Evolutionary conservation across 768 basidiomycete genomes (phyloP).

Genomic region (Exsudoporus frostii): DNA sequence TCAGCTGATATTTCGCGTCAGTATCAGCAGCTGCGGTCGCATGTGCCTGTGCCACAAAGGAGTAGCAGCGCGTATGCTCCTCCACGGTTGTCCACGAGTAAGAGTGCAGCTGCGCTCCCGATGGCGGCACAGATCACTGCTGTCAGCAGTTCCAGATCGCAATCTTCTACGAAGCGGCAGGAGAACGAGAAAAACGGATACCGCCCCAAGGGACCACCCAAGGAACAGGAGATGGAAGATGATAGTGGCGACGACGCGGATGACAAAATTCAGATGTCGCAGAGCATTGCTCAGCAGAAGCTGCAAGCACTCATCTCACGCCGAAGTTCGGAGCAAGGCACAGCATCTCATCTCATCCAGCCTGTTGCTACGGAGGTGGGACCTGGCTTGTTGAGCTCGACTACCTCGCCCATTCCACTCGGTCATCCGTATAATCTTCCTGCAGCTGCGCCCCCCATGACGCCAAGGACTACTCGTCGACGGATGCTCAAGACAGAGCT

Average conservation of each 20-base stretch:
- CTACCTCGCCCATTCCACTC: slow-evolving; percentile 55
- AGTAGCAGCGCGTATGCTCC: slow-evolving; percentile 32
- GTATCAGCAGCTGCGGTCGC: slow-evolving; percentile 18
- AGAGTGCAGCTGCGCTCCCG: slow-evolving; percentile 60
- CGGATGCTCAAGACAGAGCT: slow-evolving; percentile 84
- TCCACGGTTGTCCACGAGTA: slow-evolving; percentile 44
- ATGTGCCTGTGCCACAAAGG: slow-evolving; percentile 25
- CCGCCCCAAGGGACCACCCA: slow-evolving; percentile 62
- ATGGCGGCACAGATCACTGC: slow-evolving; percentile 49
- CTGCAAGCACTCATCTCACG: slow-evolving; percentile 55
- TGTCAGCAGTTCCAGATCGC: slow-evolving; percentile 26
- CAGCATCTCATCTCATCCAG: slow-evolving; percentile 22
- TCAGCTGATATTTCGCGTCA: slow-evolving; percentile 43
- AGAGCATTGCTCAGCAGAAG: slow-evolving; percentile 67
- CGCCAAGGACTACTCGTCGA: slow-evolving; percentile 81
- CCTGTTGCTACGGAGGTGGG: slow-evolving; percentile 11
- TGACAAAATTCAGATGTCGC: slow-evolving; percentile 53
- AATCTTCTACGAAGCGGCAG: slow-evolving; percentile 21
- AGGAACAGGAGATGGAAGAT: slow-evolving; percentile 67
- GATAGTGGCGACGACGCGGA: slow-evolving; percentile 51
- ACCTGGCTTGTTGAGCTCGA: slow-evolving; percentile 25
- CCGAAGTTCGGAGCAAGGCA: slow-evolving; percentile 33
- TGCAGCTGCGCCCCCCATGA: slow-evolving; percentile 59
- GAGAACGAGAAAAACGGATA: slow-evolving; percentile 43
- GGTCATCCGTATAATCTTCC: slow-evolving; percentile 74